Conservation (phyloP, 164 flowering plant species). For the Tetrastigma voinierianum region DNA sequence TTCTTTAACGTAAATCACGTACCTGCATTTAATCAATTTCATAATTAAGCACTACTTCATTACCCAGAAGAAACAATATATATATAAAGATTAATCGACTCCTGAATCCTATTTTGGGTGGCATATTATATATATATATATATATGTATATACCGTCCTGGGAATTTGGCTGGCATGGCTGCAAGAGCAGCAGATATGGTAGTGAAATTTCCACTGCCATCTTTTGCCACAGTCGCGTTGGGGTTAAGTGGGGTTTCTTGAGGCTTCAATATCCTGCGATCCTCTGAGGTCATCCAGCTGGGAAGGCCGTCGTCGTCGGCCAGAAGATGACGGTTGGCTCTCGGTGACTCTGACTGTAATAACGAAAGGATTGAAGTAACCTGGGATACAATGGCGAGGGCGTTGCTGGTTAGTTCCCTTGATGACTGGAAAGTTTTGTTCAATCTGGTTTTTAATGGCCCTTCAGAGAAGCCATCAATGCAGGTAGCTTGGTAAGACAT, state of each 20-base stretch:
- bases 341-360: slow-evolving; percentile 18
- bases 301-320: slow-evolving; percentile 34
- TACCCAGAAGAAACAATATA: too few species aligned
- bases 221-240: slow-evolving; percentile 73
- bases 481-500: slow-evolving; percentile 77
- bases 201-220: slow-evolving; percentile 68
- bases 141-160: slow-evolving; percentile 61
- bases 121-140: too few species aligned
- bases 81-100: too few species aligned
- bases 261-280: slow-evolving; percentile 42
- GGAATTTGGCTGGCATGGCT: slow-evolving; percentile 45
- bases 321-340: slow-evolving; percentile 21
- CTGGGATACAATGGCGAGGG: slow-evolving; percentile 37
- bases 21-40: slow-evolving; percentile 43
- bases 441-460: slow-evolving; percentile 37
- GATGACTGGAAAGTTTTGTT: slow-evolving; percentile 29
- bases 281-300: slow-evolving; percentile 42
- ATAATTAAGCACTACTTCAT: too few species aligned
- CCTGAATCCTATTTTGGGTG: too few species aligned
- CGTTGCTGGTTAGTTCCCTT: slow-evolving; percentile 61
- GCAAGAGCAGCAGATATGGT: slow-evolving; percentile 62
- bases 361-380: slow-evolving; percentile 14
- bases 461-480: slow-evolving; percentile 67
- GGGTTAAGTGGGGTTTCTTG: slow-evolving; percentile 26
- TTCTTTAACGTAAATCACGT: slow-evolving; percentile 56